Percentiles rank a stretch among this genome's conserved stretches.
Conservation (phyloP, 208 protist genomes). For the Trichomonas gallinae region DNA sequence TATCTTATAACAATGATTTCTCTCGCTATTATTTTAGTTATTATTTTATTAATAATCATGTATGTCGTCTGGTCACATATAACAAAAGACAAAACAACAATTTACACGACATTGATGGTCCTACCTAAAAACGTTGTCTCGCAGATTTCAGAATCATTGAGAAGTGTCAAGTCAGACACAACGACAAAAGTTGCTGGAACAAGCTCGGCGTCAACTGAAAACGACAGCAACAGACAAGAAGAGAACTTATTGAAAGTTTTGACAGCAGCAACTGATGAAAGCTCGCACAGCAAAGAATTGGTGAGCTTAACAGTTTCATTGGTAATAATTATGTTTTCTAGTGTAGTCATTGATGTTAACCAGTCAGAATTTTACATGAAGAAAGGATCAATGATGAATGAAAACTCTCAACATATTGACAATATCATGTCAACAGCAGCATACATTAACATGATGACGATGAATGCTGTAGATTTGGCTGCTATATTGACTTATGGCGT, state of each 20-base stretch:
- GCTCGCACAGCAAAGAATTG: neutral
- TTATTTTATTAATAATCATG: neutral
- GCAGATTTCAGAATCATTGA: neutral
- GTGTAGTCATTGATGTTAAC: neutral
- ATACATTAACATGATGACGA: neutral
- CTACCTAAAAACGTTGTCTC: slow-evolving; percentile 6
- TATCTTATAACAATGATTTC: neutral
- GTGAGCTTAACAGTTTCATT: neutral
- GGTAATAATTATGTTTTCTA: neutral
- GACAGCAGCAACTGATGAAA: neutral
- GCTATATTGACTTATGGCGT: neutral
- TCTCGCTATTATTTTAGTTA: neutral
- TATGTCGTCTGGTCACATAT: neutral
- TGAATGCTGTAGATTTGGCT: neutral
- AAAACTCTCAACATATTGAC: neutral
- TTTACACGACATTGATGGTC: neutral
- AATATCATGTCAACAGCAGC: neutral
- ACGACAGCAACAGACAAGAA: neutral
- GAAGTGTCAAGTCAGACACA: neutral
- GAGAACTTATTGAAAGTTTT: neutral
- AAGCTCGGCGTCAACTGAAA: neutral
- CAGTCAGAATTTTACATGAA: neutral
- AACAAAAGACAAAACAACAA: neutral
- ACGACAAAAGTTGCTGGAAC: neutral
- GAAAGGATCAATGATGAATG: neutral